Base-by-base conservation (phyloP, 306 rosid species). In the Morella rubra region DNA sequence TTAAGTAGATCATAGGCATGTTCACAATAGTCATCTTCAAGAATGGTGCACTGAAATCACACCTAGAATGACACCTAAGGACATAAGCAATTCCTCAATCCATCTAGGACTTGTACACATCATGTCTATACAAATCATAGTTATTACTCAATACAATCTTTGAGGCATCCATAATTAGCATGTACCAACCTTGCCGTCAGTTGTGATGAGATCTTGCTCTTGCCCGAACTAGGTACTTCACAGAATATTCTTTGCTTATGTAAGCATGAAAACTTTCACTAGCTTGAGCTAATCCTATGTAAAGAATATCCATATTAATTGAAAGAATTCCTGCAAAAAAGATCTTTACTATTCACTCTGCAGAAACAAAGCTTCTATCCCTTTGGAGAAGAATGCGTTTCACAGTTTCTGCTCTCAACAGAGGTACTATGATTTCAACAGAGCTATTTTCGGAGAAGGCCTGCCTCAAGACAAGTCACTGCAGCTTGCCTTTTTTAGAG, bases 21-120 rank as follows among this genome's bases (percentile, higher is more conserved):
- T 81, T 94, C 97, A 45, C 95, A 94, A 83, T 84, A 94, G 81
- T 94, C 90, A 73, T 90, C 98, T 0, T 97, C 89, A 22, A 94
- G 91, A 73, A 89, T 64, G 40, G 94, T 90, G 89, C 98, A 94
- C 68, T 86, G 96, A 67, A 93, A 89, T 84, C 97, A 89, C 76
- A 86, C 97, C 98, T 93, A 74, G 74, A 27, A 76, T 61, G 73
- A 50, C 64, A 81, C 22, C 45, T 53, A 49, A 37, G 46, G 45
- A 27, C 62, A 70, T 37, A 15, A 55, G 79, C 49, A 81, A 59
- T 45, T 27, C 2, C 27, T 66, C 20, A 16, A 73, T 44, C 72
- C 22, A 45, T 46, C 13, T 50, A 37, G 52, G 69, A 59, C 41
- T 46, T 40, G 14, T 32, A 4, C 1, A 53, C 44, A 32, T 64